Conservation (phyloP, 2,329 filamentous ascomycete species). For the Pseudocercospora musae region DNA sequence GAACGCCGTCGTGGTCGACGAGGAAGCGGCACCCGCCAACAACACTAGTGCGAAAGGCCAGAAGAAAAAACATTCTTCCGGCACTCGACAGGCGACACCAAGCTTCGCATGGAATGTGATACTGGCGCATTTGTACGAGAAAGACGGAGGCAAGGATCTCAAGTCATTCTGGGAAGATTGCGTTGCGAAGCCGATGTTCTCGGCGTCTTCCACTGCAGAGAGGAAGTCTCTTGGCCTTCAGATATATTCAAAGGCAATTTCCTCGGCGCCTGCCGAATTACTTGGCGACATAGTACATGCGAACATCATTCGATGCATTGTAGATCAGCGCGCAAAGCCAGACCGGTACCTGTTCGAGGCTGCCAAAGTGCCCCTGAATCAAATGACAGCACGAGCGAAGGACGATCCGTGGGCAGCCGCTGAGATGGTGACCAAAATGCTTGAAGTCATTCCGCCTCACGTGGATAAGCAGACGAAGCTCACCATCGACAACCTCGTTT, state of each 20-base stretch:
- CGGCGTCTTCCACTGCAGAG: conserved; percentile 74
- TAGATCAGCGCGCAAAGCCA: conserved; percentile 75
- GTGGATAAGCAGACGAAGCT: conserved; percentile 85
- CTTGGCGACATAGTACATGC: conserved; percentile 68
- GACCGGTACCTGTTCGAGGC: conserved; percentile 78
- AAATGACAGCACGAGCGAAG: conserved; percentile 63
- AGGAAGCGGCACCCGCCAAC: conserved; percentile 29
- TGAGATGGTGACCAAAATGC: conserved; percentile 63
- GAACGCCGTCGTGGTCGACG: conserved; percentile 54
- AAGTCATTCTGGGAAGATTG: conserved; percentile 79
- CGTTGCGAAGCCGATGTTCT: conserved; percentile 84
- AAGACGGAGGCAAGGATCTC: conserved; percentile 50
- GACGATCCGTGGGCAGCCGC: conserved; percentile 58
- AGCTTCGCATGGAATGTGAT: conserved; percentile 87
- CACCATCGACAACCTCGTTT: conserved; percentile 72
- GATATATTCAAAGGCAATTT: conserved; percentile 74
- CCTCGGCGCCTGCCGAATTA: conserved; percentile 49
- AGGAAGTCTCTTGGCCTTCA: conserved; percentile 91
- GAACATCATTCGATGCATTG: conserved; percentile 76
- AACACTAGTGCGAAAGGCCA: conserved; percentile 22
- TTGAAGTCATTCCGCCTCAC: conserved; percentile 68
- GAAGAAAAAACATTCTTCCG: conserved; percentile 56
- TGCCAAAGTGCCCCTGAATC: conserved; percentile 71
- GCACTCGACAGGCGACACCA: conserved; percentile 66
- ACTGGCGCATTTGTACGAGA: conserved; percentile 46